phyloP scores from a whole-genome alignment of 75 land plant species.

The Pinus taeda region DNA sequence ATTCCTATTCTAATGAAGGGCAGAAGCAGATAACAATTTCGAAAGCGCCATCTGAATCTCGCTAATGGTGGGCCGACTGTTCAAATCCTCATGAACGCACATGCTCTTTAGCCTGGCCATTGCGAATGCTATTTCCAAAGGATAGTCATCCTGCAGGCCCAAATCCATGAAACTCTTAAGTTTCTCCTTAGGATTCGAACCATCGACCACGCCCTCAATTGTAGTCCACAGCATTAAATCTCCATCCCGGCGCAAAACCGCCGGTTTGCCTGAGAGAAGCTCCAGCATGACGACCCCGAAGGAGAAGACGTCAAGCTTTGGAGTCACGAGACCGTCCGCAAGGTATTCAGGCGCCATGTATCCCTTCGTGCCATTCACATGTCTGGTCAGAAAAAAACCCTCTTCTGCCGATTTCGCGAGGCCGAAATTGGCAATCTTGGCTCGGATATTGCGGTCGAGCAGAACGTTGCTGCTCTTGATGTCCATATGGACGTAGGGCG shows the following conservation, averaged over 20 bases:
- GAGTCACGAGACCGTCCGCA: slow-evolving; percentile 49
- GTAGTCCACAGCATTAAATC: slow-evolving; percentile 8
- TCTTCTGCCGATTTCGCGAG: slow-evolving; percentile 31
- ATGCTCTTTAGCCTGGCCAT: slow-evolving; percentile 24
- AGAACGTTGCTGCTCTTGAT: slow-evolving; percentile 68
- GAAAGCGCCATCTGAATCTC: too few species aligned
- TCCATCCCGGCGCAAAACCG: slow-evolving; percentile 10
- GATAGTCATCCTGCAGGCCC: slow-evolving; percentile 16
- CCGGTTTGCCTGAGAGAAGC: slow-evolving; percentile 51
- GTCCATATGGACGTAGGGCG: slow-evolving; percentile 63
- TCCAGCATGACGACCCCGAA: slow-evolving; percentile 74
- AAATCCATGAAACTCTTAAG: slow-evolving; percentile 31
- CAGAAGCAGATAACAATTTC: too few species aligned
- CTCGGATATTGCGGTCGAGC: slow-evolving; percentile 45
- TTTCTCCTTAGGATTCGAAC: slow-evolving; percentile 17
- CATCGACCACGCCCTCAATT: slow-evolving; percentile 20
- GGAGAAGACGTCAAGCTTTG: slow-evolving; percentile 67
- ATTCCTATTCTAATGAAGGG: too few species aligned
- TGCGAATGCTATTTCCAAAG: slow-evolving; percentile 24
- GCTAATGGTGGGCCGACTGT: slow-evolving; percentile 36
- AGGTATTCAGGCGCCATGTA: slow-evolving; percentile 83
- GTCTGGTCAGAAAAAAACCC: slow-evolving; percentile 18
- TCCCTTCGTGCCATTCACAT: slow-evolving; percentile 52
- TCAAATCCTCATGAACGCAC: slow-evolving; percentile 34
- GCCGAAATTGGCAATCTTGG: slow-evolving; percentile 69